Base-by-base conservation (phyloP, 495 filamentous ascomycete genomes). In the Immersiella caudata region DNA sequence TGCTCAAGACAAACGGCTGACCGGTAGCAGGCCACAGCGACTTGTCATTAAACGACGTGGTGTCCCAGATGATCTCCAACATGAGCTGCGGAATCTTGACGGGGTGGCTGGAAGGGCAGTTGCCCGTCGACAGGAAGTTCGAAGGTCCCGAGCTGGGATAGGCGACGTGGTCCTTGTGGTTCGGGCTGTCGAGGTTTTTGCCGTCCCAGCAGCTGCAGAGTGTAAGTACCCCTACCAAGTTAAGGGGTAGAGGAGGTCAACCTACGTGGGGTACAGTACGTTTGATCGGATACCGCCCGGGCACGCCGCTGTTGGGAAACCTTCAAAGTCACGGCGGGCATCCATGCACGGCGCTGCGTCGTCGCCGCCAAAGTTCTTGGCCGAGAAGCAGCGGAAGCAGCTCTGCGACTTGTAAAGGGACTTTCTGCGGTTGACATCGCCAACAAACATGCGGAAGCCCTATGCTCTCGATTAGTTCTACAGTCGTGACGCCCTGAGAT, bases 1-100 rank as follows among this genome's bases (percentile, higher is more conserved):
- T 80, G 67, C 73, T 77, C 67, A 81, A 79, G 0, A 84, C 80
- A 40, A 84, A 79, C 29, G 81, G 82, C 70, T 82, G 76, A 16
- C 71, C 74, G 20, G 77, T 77, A 64, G 79, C 76, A 50, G 77
- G 79, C 76, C 78, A 83, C 6, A 78, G 21, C n/a, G 64, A 70
- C 29, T 69, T 71, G 67, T 79, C 67, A 40, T 81, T 80, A 56
- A 83, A 83, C 7, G 20, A 50, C 2, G 64, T 68, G 9, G 71
- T 73, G 54, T 68, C 67, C 67, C 67, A 61, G 0, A 51, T 52
- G 60, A 55, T 57, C 36, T 73, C 71, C 22, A 69, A 33, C 63
- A 70, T 68, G 9, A 73, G 60, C 55, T 73, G 71, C 22, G 71
- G 71, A 14, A 73, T 71, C 67, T 69, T 69, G 46, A 73, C 71